phyloP scores from a whole-genome alignment of 1,284 basidiomycete genomes.

The Wallemia ichthyophaga region DNA sequence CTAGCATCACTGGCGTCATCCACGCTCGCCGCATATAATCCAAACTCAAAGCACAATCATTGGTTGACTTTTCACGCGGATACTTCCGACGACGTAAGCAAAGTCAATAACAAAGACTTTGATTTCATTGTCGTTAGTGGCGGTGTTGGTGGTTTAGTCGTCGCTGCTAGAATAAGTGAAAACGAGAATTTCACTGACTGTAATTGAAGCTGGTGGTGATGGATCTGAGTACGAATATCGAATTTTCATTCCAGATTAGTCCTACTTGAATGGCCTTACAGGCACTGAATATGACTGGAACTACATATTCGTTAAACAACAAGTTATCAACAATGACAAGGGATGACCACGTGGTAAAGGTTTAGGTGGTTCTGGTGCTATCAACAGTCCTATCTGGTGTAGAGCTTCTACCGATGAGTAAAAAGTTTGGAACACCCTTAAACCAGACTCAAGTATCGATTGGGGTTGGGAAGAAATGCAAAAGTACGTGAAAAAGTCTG shows the following conservation, averaged over 20 bases:
- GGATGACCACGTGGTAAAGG: slow-evolving; percentile 33
- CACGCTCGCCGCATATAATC: not conserved
- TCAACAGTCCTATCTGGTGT: slow-evolving; percentile 37
- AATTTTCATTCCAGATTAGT: slow-evolving; percentile 23
- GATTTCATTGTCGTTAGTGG: slow-evolving; percentile 28
- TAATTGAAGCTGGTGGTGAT: slow-evolving; percentile 36
- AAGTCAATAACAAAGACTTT: not conserved
- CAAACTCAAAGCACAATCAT: not conserved
- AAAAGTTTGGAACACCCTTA: slow-evolving; percentile 17
- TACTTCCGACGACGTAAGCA: not conserved
- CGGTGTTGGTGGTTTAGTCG: slow-evolving; percentile 37
- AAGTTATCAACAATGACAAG: slow-evolving; percentile 9
- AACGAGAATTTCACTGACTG: slow-evolving; percentile 33
- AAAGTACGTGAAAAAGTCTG: slow-evolving; percentile 19
- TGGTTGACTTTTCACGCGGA: not conserved
- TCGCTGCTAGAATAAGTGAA: slow-evolving; percentile 37
- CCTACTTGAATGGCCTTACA: slow-evolving; percentile 24
- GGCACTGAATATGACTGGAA: slow-evolving; percentile 30
- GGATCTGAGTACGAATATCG: slow-evolving; percentile 21
- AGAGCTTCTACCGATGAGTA: slow-evolving; percentile 15
- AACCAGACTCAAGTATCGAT: slow-evolving; percentile 12
- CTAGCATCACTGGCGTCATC: too few species aligned
- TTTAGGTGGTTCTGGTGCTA: slow-evolving; percentile 33
- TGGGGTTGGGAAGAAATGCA: slow-evolving; percentile 16
- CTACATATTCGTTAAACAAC: slow-evolving; percentile 26